These are phyloP conservation scores for Prunus salicina DNA, from an alignment of 306 rosid species.

Conservation along the genomic window DNA sequence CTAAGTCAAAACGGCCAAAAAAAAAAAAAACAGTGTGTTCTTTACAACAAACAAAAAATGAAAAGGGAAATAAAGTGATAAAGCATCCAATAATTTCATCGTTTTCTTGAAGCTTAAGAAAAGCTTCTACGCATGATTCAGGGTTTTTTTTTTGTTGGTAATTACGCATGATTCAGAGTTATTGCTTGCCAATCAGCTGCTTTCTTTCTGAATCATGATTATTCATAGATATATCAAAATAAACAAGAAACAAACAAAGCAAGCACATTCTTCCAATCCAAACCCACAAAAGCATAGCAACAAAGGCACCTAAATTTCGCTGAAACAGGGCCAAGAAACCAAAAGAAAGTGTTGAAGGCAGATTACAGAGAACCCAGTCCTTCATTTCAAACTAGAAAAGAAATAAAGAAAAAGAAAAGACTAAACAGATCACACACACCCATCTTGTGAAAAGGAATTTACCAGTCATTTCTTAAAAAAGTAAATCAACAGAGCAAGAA, in stretches of 20 bases:
- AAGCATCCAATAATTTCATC: constrained; percentile 23
- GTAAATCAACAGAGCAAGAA: not conserved
- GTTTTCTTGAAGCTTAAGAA: constrained; percentile 53
- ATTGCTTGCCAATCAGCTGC: constrained; percentile 36
- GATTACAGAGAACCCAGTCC: constrained; percentile 6
- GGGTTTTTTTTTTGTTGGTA: not conserved
- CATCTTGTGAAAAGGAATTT: not conserved
- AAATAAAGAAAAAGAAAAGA: not conserved
- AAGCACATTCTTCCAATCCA: not conserved
- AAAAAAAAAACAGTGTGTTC: constrained; percentile 23
- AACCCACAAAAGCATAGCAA: constrained; percentile 4
- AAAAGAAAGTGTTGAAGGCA: not conserved
- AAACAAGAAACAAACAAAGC: not conserved
- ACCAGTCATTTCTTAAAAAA: not conserved
- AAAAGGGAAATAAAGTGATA: constrained; percentile 23
- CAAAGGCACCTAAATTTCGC: constrained; percentile 4
- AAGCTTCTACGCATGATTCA: constrained; percentile 38
- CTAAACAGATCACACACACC: not conserved
- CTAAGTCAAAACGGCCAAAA: constrained; percentile 14
- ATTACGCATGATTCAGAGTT: constrained; percentile 33
- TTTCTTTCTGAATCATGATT: constrained; percentile 14
- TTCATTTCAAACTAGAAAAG: not conserved
- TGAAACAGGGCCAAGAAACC: constrained; percentile 5
- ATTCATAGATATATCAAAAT: not conserved
- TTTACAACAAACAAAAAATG: constrained; percentile 30